These are phyloP conservation scores for Lachnellula subtilissima DNA, from an alignment of 2,329 filamentous ascomycete species.

Conservation along the genomic window DNA sequence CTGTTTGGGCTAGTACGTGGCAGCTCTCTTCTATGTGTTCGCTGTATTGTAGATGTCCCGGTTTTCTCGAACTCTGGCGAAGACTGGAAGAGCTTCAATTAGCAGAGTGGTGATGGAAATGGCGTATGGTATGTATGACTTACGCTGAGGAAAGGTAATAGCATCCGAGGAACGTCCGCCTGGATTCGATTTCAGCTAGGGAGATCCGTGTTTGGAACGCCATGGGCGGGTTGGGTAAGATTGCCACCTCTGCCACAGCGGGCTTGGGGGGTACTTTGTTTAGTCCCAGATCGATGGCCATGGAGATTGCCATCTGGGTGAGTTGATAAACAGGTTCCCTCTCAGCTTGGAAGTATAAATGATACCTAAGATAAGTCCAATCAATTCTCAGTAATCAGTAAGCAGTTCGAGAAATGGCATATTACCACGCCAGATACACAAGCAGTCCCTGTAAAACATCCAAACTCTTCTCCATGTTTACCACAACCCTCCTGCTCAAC, in stretches of 20 bases:
- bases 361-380: constrained; percentile 19
- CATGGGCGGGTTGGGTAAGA: background rate
- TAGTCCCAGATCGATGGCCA: constrained; percentile 30
- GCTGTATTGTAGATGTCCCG: constrained; percentile 21
- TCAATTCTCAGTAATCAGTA: background rate
- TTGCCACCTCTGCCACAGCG: background rate
- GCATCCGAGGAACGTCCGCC: constrained; percentile 24
- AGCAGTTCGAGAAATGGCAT: constrained; percentile 7
- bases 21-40: constrained; percentile 25
- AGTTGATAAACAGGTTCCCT: constrained; percentile 32
- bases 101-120: background rate
- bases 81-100: constrained; percentile 10
- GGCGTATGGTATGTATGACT: constrained; percentile 1
- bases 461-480: constrained; percentile 51
- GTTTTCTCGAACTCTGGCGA: constrained; percentile 25
- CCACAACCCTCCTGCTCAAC: constrained; percentile 51
- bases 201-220: background rate
- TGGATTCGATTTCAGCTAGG: constrained; percentile 19
- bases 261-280: constrained; percentile 7
- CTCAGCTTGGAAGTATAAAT: constrained; percentile 28
- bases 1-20: constrained; percentile 15
- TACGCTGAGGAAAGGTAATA: constrained; percentile 28
- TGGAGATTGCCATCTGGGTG: constrained; percentile 27
- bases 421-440: constrained; percentile 53
- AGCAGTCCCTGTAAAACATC: constrained; percentile 54